phyloP scores from a whole-genome alignment of 306 rosid genomes.

The Notholithocarpus densiflorus region DNA sequence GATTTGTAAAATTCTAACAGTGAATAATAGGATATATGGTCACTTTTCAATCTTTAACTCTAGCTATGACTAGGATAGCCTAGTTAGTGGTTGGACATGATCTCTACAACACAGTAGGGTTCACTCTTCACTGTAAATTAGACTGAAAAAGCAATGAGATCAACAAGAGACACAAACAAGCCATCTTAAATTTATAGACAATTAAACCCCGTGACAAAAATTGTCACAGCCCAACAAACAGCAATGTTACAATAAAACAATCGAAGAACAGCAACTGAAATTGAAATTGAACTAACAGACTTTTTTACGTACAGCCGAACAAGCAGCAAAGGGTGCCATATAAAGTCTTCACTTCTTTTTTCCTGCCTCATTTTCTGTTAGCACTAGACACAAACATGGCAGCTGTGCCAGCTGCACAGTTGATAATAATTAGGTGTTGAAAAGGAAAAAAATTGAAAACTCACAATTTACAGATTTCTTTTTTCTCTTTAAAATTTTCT shows the following conservation, averaged over 20 bases:
- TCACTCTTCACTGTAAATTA: too few species aligned
- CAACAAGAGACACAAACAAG: neutral
- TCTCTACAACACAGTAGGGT: too few species aligned
- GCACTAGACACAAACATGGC: slow-evolving; percentile 44
- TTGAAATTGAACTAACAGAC: slow-evolving; percentile 12
- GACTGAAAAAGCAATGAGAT: neutral
- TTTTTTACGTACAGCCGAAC: slow-evolving; percentile 22
- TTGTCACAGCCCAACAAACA: neutral
- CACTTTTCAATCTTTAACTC: too few species aligned
- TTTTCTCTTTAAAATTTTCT: slow-evolving; percentile 40
- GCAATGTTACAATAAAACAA: neutral
- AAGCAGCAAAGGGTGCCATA: slow-evolving; percentile 7
- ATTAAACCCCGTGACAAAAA: neutral
- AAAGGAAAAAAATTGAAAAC: slow-evolving; percentile 31
- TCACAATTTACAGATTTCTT: slow-evolving; percentile 53
- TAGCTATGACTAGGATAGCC: too few species aligned
- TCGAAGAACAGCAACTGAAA: neutral
- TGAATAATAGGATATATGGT: too few species aligned
- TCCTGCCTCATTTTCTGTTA: slow-evolving; percentile 30
- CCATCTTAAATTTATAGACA: neutral
- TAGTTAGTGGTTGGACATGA: too few species aligned
- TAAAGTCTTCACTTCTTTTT: slow-evolving; percentile 10
- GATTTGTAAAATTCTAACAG: too few species aligned
- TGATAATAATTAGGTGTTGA: slow-evolving; percentile 26
- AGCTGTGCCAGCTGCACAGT: slow-evolving; percentile 48